Conservation (phyloP, 139 green algal genomes). For the Chlorella vulgaris region DNA sequence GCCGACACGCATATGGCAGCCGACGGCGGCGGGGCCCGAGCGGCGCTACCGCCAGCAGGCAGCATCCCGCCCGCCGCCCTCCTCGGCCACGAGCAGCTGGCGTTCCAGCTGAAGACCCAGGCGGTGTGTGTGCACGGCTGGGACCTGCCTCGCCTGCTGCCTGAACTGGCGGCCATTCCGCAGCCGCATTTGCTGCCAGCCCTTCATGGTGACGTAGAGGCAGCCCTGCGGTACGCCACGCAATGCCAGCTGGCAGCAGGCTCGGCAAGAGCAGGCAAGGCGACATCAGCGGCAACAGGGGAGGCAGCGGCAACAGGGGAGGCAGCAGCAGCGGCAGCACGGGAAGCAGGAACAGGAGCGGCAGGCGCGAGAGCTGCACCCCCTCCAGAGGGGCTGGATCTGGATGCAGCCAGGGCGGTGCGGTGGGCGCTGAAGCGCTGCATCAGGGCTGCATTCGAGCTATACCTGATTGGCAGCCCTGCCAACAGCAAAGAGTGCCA, state of each 20-base stretch:
- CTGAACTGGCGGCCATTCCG: not conserved
- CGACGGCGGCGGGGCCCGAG: not conserved
- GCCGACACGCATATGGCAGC: too few species aligned
- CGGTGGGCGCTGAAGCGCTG: slow-evolving; percentile 29
- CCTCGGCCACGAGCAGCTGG: not conserved
- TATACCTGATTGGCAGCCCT: not conserved
- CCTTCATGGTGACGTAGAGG: not conserved
- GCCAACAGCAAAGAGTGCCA: too few species aligned
- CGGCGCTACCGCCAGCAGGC: not conserved
- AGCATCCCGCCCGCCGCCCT: not conserved
- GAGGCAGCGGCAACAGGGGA: not conserved
- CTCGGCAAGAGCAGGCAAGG: slow-evolving; percentile 1
- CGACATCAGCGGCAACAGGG: not conserved
- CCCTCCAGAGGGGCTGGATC: too few species aligned
- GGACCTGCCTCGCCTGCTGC: slow-evolving; percentile 11
- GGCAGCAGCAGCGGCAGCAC: not conserved
- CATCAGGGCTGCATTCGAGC: slow-evolving; percentile 5
- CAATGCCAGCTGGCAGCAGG: not conserved
- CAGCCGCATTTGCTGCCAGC: slow-evolving; percentile 6
- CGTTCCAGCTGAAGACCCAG: slow-evolving; percentile 30
- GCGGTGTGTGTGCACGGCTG: slow-evolving; percentile 20
- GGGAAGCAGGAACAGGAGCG: too few species aligned
- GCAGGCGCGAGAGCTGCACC: too few species aligned
- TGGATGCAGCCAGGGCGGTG: not conserved
- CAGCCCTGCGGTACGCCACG: not conserved